These are phyloP conservation scores for Pseudocercospora musae DNA, from an alignment of 2,329 filamentous ascomycete species.

Conservation along the genomic window DNA sequence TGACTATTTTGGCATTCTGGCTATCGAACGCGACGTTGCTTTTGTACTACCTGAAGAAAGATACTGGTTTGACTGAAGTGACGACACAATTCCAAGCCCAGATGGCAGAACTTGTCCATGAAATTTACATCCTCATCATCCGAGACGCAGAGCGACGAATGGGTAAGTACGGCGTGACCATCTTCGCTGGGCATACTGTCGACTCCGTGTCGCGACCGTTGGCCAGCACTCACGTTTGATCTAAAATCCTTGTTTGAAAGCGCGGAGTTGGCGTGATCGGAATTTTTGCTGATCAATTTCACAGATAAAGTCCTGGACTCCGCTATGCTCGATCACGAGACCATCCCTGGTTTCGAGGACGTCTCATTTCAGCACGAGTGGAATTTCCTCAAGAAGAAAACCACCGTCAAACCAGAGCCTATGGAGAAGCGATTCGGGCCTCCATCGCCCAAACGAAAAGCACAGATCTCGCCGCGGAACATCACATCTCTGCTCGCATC, in stretches of 20 bases:
- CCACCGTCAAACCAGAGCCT: conserved; percentile 83
- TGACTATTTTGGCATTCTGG: conserved; percentile 99
- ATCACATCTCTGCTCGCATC: conserved; percentile 94
- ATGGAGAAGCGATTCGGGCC: conserved; percentile 87
- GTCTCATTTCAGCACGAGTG: conserved; percentile 97
- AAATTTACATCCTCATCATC: conserved; percentile 97
- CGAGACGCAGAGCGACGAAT: conserved; percentile 91
- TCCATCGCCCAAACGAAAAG: conserved; percentile 86
- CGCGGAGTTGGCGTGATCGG: neutral
- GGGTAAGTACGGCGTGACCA: conserved; percentile 38
- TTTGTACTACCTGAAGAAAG: conserved; percentile 96
- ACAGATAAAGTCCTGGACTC: conserved; percentile 79
- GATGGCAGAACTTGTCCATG: conserved; percentile 90
- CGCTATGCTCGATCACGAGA: conserved; percentile 96
- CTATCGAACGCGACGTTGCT: conserved; percentile 93
- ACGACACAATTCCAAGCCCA: conserved; percentile 90
- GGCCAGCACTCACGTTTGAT: neutral
- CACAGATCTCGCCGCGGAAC: conserved; percentile 88
- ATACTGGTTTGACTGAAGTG: conserved; percentile 72
- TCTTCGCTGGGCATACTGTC: neutral
- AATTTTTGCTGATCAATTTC: neutral
- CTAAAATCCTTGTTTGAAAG: neutral
- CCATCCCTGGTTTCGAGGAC: conserved; percentile 94
- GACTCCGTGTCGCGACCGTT: neutral
- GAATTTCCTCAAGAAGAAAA: conserved; percentile 92